Evolutionary conservation across 768 basidiomycete genomes (phyloP).

Genomic region (Termitomyces sp.): DNA sequence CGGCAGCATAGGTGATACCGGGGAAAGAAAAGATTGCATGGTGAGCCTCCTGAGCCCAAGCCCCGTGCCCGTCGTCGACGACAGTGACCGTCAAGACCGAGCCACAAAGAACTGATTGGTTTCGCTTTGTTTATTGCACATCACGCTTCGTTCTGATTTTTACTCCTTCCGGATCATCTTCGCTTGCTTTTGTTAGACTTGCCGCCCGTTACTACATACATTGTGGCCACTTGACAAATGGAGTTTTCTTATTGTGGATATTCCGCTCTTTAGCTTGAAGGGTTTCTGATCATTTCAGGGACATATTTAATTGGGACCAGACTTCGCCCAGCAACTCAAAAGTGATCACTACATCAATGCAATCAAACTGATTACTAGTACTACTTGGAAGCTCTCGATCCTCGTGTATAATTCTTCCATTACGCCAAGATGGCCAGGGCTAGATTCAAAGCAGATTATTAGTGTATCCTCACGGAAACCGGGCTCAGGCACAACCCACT

Average conservation of each 20-base stretch:
- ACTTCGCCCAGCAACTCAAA: too few species aligned
- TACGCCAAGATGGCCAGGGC: too few species aligned
- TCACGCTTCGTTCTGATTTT: conserved; percentile 3
- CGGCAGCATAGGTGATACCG: conserved; percentile 14
- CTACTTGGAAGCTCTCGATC: too few species aligned
- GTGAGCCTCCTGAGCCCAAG: conserved; percentile 17
- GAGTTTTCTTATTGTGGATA: background rate
- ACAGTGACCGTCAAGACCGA: conserved; percentile 15
- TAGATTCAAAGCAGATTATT: too few species aligned
- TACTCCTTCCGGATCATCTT: conserved; percentile 2
- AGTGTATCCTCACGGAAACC: too few species aligned
- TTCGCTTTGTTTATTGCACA: conserved; percentile 11
- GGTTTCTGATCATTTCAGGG: background rate
- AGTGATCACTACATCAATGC: too few species aligned
- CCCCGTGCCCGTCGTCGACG: conserved; percentile 15
- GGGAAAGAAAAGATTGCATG: conserved; percentile 22
- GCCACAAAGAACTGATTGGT: conserved; percentile 8
- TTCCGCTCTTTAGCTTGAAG: background rate
- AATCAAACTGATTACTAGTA: too few species aligned
- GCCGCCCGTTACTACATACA: background rate
- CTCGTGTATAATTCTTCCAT: too few species aligned
- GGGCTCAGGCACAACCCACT: too few species aligned
- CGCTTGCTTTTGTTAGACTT: background rate
- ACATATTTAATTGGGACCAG: background rate
- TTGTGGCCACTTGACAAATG: background rate